Evolutionary conservation across 495 filamentous ascomycete genomes (phyloP), one percentile per base, ranked within the genome.

Genomic region (Sabuloglossum arenarium): DNA sequence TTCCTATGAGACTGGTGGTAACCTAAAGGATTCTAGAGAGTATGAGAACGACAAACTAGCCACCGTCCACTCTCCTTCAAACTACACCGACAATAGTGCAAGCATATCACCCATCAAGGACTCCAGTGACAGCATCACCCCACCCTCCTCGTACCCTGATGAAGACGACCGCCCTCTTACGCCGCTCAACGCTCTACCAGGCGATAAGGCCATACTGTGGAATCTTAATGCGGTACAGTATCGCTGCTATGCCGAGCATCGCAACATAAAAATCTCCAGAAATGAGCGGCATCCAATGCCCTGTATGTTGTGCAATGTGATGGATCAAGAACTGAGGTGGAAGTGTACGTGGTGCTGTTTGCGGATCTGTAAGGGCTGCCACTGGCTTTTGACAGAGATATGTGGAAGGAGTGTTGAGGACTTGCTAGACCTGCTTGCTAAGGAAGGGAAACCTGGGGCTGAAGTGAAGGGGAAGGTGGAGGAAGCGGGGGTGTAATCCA

Each of bases 231-330:
- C 47, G 5, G 47, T 51, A 12, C 47, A 51, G 16, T 51, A 51
- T 51, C 23, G 16, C 16, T 51, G 47, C 16, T 51, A 51, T 16
- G 25, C 21, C 12, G 47, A 51, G 14, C 47, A 51, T 19, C 47
- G 47, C 47, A 51, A 51, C 28, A 51, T 51, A 23, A 51, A 51
- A 51, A 3, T 27, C 1, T 51, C 47, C 16, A 51, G 24, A 30
- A 51, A 51, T 51, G 47, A 51, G 47, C 47, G 47, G 12, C 47
- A 51, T 19, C 47, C 47, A 6, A 51, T 51, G 47, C 47, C 47
- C 28, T 51, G 47, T 19, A 51, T 51, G 47, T 16, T 51, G 47
- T 51, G 47, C 47, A 51, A 51, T 19, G 47, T 51, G 24, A 23
- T 19, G 24, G 47, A 51, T 19, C 47, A 51, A 12, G 47, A 51